A percentile compares a stretch with the other conserved stretches of the same genome.
Evolutionary conservation across 2,329 filamentous ascomycete genomes (phyloP).

Genomic region (Didymella exigua): DNA sequence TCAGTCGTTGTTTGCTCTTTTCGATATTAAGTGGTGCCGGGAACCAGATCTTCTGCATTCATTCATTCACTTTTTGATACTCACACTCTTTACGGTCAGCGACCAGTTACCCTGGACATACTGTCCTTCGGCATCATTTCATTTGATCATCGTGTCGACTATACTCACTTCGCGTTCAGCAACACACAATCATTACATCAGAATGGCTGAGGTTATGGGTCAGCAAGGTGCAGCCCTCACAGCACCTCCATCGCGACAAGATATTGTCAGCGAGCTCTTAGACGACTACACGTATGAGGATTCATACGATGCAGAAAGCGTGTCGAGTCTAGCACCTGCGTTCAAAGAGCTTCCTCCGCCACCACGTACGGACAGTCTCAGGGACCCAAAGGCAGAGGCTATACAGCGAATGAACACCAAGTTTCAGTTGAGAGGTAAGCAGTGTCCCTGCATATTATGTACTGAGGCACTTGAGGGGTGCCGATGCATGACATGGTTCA

Average conservation of each 20-base stretch:
- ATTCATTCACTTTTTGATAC: slow-evolving; percentile 19
- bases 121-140: slow-evolving; percentile 12
- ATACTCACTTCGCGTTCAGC: not conserved
- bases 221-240: slow-evolving; percentile 30
- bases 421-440: slow-evolving; percentile 46
- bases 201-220: slow-evolving; percentile 36
- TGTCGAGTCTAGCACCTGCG: slow-evolving; percentile 30
- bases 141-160: not conserved
- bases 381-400: slow-evolving; percentile 35
- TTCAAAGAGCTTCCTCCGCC: slow-evolving; percentile 42
- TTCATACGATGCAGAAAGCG: slow-evolving; percentile 31
- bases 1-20: slow-evolving; percentile 21
- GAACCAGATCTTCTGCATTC: slow-evolving; percentile 26
- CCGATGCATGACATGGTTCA: slow-evolving; percentile 1
- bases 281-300: slow-evolving; percentile 43
- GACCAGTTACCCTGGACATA: not conserved
- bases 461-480: not conserved
- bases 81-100: slow-evolving; percentile 21
- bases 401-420: slow-evolving; percentile 35
- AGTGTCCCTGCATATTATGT: not conserved
- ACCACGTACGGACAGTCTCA: slow-evolving; percentile 29
- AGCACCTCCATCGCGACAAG: slow-evolving; percentile 42
- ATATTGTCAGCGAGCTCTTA: slow-evolving; percentile 47
- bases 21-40: slow-evolving; percentile 31
- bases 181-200: slow-evolving; percentile 8